Conservation (phyloP, 495 filamentous ascomycete genomes). For the Annulohypoxylon stygium region DNA sequence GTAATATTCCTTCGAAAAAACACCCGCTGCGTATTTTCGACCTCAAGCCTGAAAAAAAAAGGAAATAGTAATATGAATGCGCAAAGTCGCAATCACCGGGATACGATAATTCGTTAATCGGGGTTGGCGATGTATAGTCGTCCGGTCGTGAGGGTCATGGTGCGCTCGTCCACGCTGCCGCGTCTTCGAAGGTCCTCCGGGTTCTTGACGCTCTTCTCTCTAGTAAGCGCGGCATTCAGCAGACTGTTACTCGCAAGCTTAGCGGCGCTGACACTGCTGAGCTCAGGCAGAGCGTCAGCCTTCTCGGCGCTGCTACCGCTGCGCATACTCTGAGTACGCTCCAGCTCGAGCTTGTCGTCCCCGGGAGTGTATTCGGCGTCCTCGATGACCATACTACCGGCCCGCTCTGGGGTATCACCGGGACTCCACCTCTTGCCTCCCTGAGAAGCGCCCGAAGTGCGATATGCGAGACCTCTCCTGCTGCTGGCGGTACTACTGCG, state of each 20-base stretch:
- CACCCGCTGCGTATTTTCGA: constrained; percentile 21
- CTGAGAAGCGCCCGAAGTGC: constrained; percentile 62
- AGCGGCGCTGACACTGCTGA: constrained; percentile 49
- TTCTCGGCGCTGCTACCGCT: constrained; percentile 69
- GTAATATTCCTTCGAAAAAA: constrained; percentile 31
- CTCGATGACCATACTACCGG: constrained; percentile 60
- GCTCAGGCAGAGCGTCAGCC: constrained; percentile 63
- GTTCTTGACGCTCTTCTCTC: constrained; percentile 75
- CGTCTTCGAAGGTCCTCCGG: constrained; percentile 82
- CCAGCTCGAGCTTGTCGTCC: constrained; percentile 63
- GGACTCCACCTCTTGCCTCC: constrained; percentile 72
- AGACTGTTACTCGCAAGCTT: constrained; percentile 66
- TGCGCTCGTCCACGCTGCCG: constrained; percentile 94
- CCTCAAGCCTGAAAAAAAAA: constrained; percentile 9
- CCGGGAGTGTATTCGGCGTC: constrained; percentile 49
- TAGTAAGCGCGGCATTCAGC: constrained; percentile 64
- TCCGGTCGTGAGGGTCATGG: constrained; percentile 82
- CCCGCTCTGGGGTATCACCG: constrained; percentile 72
- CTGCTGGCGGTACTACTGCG: constrained; percentile 81
- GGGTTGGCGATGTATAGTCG: constrained; percentile 96
- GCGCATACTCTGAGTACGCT: constrained; percentile 60
- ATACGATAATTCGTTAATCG: constrained; percentile 63
- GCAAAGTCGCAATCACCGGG: neutral
- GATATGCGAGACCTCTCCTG: constrained; percentile 69
- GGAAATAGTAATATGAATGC: constrained; percentile 23